Evolutionary conservation across 805 yeast genomes (phyloP), one percentile per base, ranked within the genome.

Genomic region (Ogataea neopini): DNA sequence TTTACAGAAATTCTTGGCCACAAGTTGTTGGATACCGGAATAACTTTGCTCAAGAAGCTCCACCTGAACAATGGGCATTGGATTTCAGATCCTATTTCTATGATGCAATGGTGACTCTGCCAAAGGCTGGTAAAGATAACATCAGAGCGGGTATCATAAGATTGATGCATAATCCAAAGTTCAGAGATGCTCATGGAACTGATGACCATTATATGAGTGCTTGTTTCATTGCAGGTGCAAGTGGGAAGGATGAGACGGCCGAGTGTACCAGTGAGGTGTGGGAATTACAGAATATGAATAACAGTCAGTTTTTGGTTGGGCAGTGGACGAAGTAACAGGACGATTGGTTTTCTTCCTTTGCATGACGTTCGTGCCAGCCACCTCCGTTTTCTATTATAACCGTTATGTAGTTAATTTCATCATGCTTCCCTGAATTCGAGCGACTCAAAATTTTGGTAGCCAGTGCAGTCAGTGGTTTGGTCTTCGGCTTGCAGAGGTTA

Each of bases 201-300:
- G 49, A 45, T 29, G 49, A 45, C 20, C 49, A 45, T 17, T 45
- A 45, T 20, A 45, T 45, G 49, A 45, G 49, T 35, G 49, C 49
- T 13, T 45, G 49, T 35, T 45, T 45, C 23, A 40, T 45, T 25
- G 49, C 49, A 2, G 49, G 49, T 3, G 49, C 49, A 13, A 23
- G 41, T 14, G 26, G 40, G 25, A 36, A 40, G 32, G 32, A 19
- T 11, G 49, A 45, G 19, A 28, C 25, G 2, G 49, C 45, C 10
- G 20, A n/a, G 14, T 45, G 49, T 30, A 40, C 49, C 6, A 45
- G 49, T 15, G 49, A 45, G 32, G 41, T 45, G 18, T 45, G 49
- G 49, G 49, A 45, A 32, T 17, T 45, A n/a, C 44, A 35, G 25
- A 45, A 45, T 23, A 45, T 45, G 49, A 40, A 42, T 22, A 45